phyloP scores from a whole-genome alignment of 2,329 filamentous ascomycete species.

The Colletotrichum endophyticum region DNA sequence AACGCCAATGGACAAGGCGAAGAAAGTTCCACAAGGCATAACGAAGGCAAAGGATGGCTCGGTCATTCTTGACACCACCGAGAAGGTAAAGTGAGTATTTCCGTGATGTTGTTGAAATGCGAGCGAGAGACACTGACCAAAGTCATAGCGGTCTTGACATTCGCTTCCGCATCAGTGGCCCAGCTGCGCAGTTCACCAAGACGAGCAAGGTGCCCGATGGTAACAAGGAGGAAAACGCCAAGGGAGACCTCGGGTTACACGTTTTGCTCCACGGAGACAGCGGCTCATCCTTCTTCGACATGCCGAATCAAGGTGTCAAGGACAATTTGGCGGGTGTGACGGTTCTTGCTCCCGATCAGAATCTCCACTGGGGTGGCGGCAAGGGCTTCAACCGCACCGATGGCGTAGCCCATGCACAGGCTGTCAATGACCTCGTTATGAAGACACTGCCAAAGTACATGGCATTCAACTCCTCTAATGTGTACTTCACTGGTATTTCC shows the following conservation, averaged over 20 bases:
- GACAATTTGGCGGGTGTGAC: conserved; percentile 55
- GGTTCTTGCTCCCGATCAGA: conserved; percentile 56
- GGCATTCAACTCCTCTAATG: conserved; percentile 54
- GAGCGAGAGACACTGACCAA: rapidly evolving
- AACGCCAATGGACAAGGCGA: conserved; percentile 31
- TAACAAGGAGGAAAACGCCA: conserved; percentile 19
- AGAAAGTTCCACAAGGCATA: conserved; percentile 37
- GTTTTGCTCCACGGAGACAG: conserved; percentile 65
- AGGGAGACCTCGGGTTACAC: conserved; percentile 52
- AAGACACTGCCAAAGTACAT: conserved; percentile 55
- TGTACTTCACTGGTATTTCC: conserved; percentile 63
- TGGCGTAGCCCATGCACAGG: conserved; percentile 59
- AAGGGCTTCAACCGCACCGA: conserved; percentile 55
- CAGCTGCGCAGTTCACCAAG: conserved; percentile 56
- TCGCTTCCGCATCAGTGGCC: conserved; percentile 60
- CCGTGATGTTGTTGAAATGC: not conserved
- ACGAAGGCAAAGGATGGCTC: conserved; percentile 56
- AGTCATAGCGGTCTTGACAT: conserved; percentile 50
- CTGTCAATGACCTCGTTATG: conserved; percentile 58
- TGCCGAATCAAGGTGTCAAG: conserved; percentile 59
- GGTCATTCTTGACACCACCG: conserved; percentile 60
- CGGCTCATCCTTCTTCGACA: conserved; percentile 62
- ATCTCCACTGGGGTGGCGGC: conserved; percentile 64
- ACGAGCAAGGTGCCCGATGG: conserved; percentile 47
- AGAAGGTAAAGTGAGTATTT: conserved; percentile 52